These are phyloP conservation scores for Monilinia polystroma DNA, from an alignment of 2,329 filamentous ascomycete genomes.

Conservation along the genomic window DNA sequence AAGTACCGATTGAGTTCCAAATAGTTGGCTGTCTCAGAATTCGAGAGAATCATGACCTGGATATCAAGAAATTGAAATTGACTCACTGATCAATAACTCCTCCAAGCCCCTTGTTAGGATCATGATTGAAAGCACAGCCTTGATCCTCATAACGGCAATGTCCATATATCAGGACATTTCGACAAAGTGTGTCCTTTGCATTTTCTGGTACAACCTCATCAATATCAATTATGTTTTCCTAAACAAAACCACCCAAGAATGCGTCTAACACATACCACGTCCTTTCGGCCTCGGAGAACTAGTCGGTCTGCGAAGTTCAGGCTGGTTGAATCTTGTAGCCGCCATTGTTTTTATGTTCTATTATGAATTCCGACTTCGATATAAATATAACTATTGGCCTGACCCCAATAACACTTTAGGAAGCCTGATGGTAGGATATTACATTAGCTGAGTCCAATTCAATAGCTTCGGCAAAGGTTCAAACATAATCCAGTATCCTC, in stretches of 20 bases:
- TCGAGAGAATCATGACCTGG: not conserved
- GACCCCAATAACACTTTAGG: slow-evolving; percentile 37
- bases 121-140: slow-evolving; percentile 86
- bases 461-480: not conserved
- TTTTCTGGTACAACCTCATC: slow-evolving; percentile 54
- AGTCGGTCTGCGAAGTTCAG: slow-evolving; percentile 43
- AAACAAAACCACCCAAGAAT: slow-evolving; percentile 4
- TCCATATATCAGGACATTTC: slow-evolving; percentile 90
- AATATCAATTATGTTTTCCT: slow-evolving; percentile 24
- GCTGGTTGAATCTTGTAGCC: slow-evolving; percentile 38
- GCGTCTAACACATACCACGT: slow-evolving; percentile 46
- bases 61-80: slow-evolving; percentile 20
- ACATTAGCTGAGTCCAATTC: slow-evolving; percentile 28
- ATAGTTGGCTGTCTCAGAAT: not conserved
- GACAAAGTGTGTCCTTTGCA: slow-evolving; percentile 82
- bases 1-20: not conserved
- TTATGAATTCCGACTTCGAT: slow-evolving; percentile 23
- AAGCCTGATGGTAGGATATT: slow-evolving; percentile 29
- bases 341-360: slow-evolving; percentile 33
- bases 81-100: slow-evolving; percentile 53
- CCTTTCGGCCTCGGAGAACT: slow-evolving; percentile 58
- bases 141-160: slow-evolving; percentile 90
- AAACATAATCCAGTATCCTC: not conserved
- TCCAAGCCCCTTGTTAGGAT: slow-evolving; percentile 59
- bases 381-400: slow-evolving; percentile 37